Conservation (phyloP, 1,284 basidiomycete species). For the Ustilago curta region DNA sequence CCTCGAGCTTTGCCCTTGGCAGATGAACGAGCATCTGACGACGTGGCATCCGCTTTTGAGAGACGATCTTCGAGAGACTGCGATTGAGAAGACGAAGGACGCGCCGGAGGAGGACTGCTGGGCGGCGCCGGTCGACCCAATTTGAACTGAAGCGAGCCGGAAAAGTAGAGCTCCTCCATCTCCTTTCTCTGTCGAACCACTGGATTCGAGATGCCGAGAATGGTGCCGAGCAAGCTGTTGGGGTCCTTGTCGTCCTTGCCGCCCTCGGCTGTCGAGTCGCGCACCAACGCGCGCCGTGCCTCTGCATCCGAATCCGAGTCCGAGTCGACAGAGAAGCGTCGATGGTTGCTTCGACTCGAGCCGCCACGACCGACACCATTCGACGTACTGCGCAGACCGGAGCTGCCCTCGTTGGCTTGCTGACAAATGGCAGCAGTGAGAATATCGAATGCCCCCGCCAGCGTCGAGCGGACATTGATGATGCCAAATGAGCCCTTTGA, state of each 20-base stretch:
- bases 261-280: constrained; percentile 36
- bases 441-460: constrained; percentile 87
- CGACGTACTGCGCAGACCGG: constrained; percentile 4
- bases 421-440: constrained; percentile 74
- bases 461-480: constrained; percentile 80
- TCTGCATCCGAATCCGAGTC: constrained; percentile 50
- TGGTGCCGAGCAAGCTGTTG: constrained; percentile 81
- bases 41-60: background rate
- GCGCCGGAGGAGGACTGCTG: constrained; percentile 42
- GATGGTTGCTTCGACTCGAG: constrained; percentile 22
- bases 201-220: constrained; percentile 85
- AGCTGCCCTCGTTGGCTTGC: constrained; percentile 53
- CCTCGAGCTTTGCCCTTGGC: constrained; percentile 11
- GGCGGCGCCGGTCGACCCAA: constrained; percentile 70
- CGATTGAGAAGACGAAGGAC: constrained; percentile 15
- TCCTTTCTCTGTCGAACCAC: constrained; percentile 73
- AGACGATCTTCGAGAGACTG: constrained; percentile 5
- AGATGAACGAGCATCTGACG: constrained; percentile 4
- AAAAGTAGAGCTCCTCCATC: constrained; percentile 79
- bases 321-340: constrained; percentile 35
- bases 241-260: constrained; percentile 65
- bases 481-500: constrained; percentile 89
- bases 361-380: constrained; percentile 19
- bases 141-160: constrained; percentile 75
- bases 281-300: constrained; percentile 50